Evolutionary conservation across 495 filamentous ascomycete species (phyloP), one percentile per base, ranked within the genome.

Genomic region (Tuber umbilicatum): DNA sequence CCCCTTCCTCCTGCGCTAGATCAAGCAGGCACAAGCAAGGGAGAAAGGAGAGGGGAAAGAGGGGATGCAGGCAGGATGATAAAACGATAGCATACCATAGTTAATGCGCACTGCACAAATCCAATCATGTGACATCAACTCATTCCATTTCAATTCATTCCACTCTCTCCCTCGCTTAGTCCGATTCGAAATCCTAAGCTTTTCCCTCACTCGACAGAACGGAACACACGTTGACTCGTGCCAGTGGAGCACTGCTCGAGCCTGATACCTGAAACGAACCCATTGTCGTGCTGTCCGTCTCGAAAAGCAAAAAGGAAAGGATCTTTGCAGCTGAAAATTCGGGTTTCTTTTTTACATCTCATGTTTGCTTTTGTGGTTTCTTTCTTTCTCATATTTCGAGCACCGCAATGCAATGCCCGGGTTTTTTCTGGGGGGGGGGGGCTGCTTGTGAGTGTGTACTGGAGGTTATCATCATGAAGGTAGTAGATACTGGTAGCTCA

Each of bases 151-250:
- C 42, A 16, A 3, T 43, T 43, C 42, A 16, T 14, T 19, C 39
- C 10, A n/a, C 55, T 64, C 55, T 14, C 27, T 64, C 27, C 27
- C 55, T 64, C 27, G 31, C 27, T 64, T 17, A 31, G 55, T 0
- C 55, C 55, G 55, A 64, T 64, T 64, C 55, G 35, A 64, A 35
- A 64, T 64, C 55, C 55, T 3, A 19, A 64, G 55, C 55, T 35
- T 64, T 64, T 64, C 55, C 27, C 55, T 64, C 55, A 64, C 55
- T 64, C 55, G 55, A 64, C 55, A 64, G 55, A 75, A 85, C 84
- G 80, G 86, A 86, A 84, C 86, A 84, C 83, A 73, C 75, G 81
- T 78, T 70, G 84, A 86, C 86, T 86, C 85, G 84, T 85, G 79
- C 83, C 85, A 82, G 86, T 87, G 86, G 86, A 35, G 14, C 41